Conservation (phyloP, 129 eudicot genomes). For the Saposhnikovia divaricata region DNA sequence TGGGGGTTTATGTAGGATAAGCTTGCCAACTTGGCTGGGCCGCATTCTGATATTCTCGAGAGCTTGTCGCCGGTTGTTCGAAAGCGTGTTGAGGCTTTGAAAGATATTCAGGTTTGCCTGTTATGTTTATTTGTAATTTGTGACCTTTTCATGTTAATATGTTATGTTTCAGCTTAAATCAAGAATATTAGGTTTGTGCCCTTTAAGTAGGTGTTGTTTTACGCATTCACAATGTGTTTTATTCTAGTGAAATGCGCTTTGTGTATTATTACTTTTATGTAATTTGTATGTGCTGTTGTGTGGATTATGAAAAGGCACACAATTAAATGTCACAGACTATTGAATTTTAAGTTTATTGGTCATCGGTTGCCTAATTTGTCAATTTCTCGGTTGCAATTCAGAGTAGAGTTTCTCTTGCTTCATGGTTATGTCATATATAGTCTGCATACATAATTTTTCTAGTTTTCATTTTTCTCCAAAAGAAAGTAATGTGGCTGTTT, state of each 20-base stretch:
- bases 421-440: background rate
- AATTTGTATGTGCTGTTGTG: background rate
- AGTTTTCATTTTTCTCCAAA: background rate
- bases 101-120: conserved; percentile 48
- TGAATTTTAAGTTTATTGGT: background rate
- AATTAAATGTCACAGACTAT: background rate
- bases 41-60: conserved; percentile 50
- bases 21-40: conserved; percentile 58
- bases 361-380: background rate
- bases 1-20: conserved; percentile 32
- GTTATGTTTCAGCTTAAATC: background rate
- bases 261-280: background rate
- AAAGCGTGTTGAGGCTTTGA: conserved; percentile 64
- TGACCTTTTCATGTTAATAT: background rate
- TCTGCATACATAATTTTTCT: too few relatives aligned
- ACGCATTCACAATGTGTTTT: background rate
- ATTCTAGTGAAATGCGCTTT: background rate
- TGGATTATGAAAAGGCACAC: background rate
- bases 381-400: background rate
- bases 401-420: background rate
- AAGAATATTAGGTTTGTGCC: background rate
- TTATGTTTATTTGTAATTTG: background rate
- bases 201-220: background rate
- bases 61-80: conserved; percentile 51
- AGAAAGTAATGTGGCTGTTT: too few relatives aligned